Evolutionary conservation across 2,329 filamentous ascomycete genomes (phyloP), one percentile per base, ranked within the genome.

Genomic region (Ascochyta rabiei): DNA sequence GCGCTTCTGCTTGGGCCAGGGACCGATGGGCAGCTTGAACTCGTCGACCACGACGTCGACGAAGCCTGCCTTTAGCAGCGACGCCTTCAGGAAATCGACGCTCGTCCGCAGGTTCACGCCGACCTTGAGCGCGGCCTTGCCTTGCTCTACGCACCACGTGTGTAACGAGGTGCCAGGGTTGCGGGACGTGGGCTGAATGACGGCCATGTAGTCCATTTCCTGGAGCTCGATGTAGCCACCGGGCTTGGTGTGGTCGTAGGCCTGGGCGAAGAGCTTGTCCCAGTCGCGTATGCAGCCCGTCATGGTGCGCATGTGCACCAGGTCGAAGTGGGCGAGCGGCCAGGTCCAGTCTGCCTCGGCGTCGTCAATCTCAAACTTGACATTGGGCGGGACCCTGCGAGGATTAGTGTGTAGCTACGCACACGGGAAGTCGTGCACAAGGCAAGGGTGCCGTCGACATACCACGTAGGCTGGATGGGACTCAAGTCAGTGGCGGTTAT

Each of bases 271-370:
- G 41, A 87, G 70, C 19, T 72, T 72, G 3, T 75, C 74, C 69
- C 83, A 85, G 61, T 87, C 77, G n/a, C 77, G 73, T 35, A 89
- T 77, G 26, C 80, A 77, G 23, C 79, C 79, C 60, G 77, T 63
- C 77, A 84, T 75, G 76, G 81, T 62, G 66, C 80, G 63, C 73
- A 79, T 63, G 79, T 82, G 77, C 79, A 87, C 80, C 58, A 83
- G 79, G 67, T 87, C 84, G 64, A 83, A 86, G 19, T 74, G 71
- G 28, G 78, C 70, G 8, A 76, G 70, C 44, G 82, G 83, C 62
- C 64, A 69, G 9, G 65, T 67, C 67, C 66, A 69, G n/a, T 56
- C 42, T 31, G 64, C 60, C 42, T 71, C 68, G 18, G 66, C 67
- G 43, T 71, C 67, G 50, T 71, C 67, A 47, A 71, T 64, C 44